Evolutionary conservation across 2,329 filamentous ascomycete genomes (phyloP), one percentile per base, ranked within the genome.

Genomic region (Fusarium xylarioides): DNA sequence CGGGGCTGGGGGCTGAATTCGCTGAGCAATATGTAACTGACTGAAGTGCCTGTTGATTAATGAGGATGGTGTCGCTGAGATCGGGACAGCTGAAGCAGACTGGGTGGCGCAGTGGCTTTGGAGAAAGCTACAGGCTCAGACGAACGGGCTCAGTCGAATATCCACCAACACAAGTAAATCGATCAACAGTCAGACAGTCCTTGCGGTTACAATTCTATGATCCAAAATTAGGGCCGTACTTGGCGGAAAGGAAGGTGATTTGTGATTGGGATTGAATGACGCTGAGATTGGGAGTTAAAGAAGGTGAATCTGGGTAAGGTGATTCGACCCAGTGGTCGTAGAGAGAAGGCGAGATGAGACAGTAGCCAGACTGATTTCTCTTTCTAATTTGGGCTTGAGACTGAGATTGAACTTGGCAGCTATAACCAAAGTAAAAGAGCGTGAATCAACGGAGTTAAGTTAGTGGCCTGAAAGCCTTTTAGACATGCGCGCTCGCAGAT

Each of bases 291-390:
- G 49, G 26, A 62, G 57, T 54, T 44, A 55, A 64, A 46, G 40
- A 63, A 52, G 19, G 57, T 43, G 63, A 67, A 35, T 50, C 42
- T 37, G 59, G 55, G 21, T 49, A 49, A 63, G 43, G 50, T 46
- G 57, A 62, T 49, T 59, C 56, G 63, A 64, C 64, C 56, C 64
- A 72, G 64, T 76, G 67, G 65, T 56, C 21, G 59, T 44, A 54
- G 42, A 70, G 49, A 47, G 43, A 55, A 50, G 66, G 30, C 58
- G 50, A 66, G 47, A 54, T 66, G 49, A 74, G 73, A 71, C 69
- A 77, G 73, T 74, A 72, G 71, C 73, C 71, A 70, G 76, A 74
- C 76, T 76, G 61, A 57, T 74, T 62, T 70, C 62, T 65, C 56
- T 50, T 59, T 58, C 60, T 55, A 57, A 47, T 69, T 56, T 50